Base-by-base conservation (phyloP, 345 rosid genomes). In the Alliaria petiolata region DNA sequence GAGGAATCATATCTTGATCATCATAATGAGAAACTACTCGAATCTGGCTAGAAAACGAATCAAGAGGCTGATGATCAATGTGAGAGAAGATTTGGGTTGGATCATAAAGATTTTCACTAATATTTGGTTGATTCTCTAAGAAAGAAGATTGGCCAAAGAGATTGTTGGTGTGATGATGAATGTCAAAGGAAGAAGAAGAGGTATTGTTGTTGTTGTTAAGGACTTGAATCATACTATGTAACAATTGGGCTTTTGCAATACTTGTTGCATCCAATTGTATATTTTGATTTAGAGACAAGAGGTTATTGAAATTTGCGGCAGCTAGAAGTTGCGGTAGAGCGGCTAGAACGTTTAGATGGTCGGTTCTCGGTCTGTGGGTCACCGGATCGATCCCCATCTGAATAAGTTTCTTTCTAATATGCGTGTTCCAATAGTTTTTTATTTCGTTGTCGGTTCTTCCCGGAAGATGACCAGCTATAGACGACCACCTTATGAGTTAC, bases 241-340 rank as follows among this genome's bases (percentile, higher is more conserved):
- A 55, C 62, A 82, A 34, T 6, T 86, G 91, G 52, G 87, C 79
- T 72, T 78, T 84, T 8, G 89, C 89, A 20, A 86, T 67, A 35
- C 80, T 80, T 31, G 85, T 76, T 50, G 89, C 85, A 46, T 87
- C 89, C 31, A 81, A 44, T 6, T 74, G 86, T 35, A 82, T 61
- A 58, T 67, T 78, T 54, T 67, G 78, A 33, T 75, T 67, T 35
- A 75, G 62, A 57, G 62, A 81, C 68, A 81, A 54, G 40, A 84
- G 66, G 69, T 60, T 85, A 42, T 78, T 86, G 38, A 81, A 82
- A 64, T 83, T 80, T 39, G 85, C 81, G 33, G 89, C 82, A 31
- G 88, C 84, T 54, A 86, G 86, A 38, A 87, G 58, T 56, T 82
- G 96, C 8, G 84, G 91, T 7, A 76, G 58, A 70, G 71, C 76